Evolutionary conservation across 2,329 filamentous ascomycete genomes (phyloP).

Genomic region (Alternaria sp.): DNA sequence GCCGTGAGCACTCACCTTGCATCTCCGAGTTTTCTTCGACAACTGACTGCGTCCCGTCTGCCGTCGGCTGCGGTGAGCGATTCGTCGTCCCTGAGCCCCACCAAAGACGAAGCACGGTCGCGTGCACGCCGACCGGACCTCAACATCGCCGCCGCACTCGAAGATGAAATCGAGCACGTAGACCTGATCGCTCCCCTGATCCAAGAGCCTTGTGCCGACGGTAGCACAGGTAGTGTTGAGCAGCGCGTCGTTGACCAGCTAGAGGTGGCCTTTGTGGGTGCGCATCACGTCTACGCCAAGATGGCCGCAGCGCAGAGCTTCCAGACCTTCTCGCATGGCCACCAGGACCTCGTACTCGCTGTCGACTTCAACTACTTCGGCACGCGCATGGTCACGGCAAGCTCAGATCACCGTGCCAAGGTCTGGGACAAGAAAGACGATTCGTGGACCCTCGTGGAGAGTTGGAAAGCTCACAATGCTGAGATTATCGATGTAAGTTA

Average conservation of each 20-base stretch:
- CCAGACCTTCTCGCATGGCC: conserved; percentile 73
- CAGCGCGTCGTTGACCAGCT: conserved; percentile 38
- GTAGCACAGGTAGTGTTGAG: conserved; percentile 36
- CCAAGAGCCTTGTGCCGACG: conserved; percentile 48
- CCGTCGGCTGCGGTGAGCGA: conserved; percentile 52
- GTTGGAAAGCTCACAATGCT: conserved; percentile 87
- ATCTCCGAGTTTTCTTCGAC: conserved; percentile 48
- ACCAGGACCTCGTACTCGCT: conserved; percentile 81
- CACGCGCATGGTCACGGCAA: conserved; percentile 88
- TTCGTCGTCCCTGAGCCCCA: conserved; percentile 49
- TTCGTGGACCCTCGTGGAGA: conserved; percentile 83
- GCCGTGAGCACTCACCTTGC: conserved; percentile 45
- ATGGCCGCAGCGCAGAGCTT: conserved; percentile 54
- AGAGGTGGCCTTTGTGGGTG: conserved; percentile 40
- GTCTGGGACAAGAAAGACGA: conserved; percentile 84
- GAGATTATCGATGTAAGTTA: conserved; percentile 82
- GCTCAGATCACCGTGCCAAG: conserved; percentile 90
- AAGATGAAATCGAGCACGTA: conserved; percentile 45
- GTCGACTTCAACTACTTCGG: conserved; percentile 93
- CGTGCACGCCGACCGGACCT: conserved; percentile 46
- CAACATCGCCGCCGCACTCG: conserved; percentile 39
- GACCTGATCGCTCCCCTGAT: conserved; percentile 47
- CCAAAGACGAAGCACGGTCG: conserved; percentile 45
- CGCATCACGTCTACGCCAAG: conserved; percentile 41
- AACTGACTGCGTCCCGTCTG: conserved; percentile 48